Conservation (phyloP, 1,139 yeast genomes). For the Pichia sp. region DNA sequence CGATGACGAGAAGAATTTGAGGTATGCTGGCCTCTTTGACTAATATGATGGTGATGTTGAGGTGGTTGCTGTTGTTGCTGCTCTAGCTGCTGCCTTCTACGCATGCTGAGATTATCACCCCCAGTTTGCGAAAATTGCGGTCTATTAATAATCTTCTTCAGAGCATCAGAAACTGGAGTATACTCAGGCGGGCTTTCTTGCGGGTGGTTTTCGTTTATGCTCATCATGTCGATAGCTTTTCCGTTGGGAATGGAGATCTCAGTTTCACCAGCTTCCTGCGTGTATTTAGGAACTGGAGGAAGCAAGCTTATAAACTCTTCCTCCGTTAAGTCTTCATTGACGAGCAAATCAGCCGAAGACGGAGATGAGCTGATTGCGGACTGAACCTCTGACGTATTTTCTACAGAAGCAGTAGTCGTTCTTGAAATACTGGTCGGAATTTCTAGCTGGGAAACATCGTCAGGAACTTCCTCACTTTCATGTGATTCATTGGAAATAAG, state of each 20-base stretch:
- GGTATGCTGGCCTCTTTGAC: background rate
- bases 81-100: conserved; percentile 8
- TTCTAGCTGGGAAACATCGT: conserved; percentile 14
- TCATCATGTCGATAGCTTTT: conserved; percentile 26
- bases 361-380: conserved; percentile 2
- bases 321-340: conserved; percentile 16
- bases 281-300: conserved; percentile 30
- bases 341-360: conserved; percentile 2
- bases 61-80: background rate
- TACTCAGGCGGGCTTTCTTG: conserved; percentile 30
- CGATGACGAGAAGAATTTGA: background rate
- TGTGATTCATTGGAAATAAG: background rate
- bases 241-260: conserved; percentile 28
- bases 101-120: conserved; percentile 17
- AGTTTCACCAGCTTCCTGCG: conserved; percentile 24
- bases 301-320: conserved; percentile 22
- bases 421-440: conserved; percentile 13
- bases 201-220: conserved; percentile 23
- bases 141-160: conserved; percentile 20
- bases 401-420: background rate
- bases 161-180: conserved; percentile 23
- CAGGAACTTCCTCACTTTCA: conserved; percentile 6
- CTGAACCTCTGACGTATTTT: conserved; percentile 1
- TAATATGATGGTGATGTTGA: background rate
- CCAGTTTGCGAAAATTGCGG: conserved; percentile 30